Percentiles rank a stretch among this genome's conserved stretches.
phyloP scores from a whole-genome alignment of 371 early-diverging fungal genomes.

The Gilbertella persicaria region DNA sequence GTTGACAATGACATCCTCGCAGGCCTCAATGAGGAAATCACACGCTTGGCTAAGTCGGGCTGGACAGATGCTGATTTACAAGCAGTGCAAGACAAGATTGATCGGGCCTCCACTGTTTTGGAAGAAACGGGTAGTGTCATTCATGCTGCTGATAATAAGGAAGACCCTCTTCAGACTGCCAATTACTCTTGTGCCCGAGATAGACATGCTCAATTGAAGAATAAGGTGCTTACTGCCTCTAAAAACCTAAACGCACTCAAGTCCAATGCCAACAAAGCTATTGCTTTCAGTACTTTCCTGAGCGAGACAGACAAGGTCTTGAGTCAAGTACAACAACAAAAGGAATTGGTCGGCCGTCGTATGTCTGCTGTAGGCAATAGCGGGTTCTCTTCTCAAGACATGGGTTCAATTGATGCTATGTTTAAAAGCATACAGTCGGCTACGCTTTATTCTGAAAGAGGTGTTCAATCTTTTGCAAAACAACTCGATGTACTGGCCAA shows the following conservation, averaged over 20 bases:
- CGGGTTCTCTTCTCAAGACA: slow-evolving; percentile 24
- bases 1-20: slow-evolving; percentile 24
- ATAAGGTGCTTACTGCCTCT: slow-evolving; percentile 18
- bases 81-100: slow-evolving; percentile 20
- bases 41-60: slow-evolving; percentile 24
- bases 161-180: slow-evolving; percentile 46
- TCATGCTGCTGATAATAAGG: slow-evolving; percentile 18
- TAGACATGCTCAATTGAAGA: slow-evolving; percentile 23
- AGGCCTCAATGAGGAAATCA: slow-evolving; percentile 33
- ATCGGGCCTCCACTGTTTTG: slow-evolving; percentile 24
- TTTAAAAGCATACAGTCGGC: slow-evolving; percentile 18
- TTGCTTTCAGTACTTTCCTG: slow-evolving; percentile 34
- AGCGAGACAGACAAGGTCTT: slow-evolving; percentile 27
- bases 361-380: slow-evolving; percentile 25
- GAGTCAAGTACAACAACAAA: slow-evolving; percentile 25
- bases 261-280: slow-evolving; percentile 32
- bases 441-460: slow-evolving; percentile 21
- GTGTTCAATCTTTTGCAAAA: slow-evolving; percentile 18
- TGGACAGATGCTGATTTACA: slow-evolving; percentile 23
- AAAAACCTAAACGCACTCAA: slow-evolving; percentile 25
- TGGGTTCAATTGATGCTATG: slow-evolving; percentile 21
- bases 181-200: slow-evolving; percentile 49
- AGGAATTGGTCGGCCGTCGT: slow-evolving; percentile 28
- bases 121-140: slow-evolving; percentile 27
- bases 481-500: slow-evolving; percentile 22